phyloP scores from a whole-genome alignment of 1,284 basidiomycete genomes.

The Naganishia cerealis region DNA sequence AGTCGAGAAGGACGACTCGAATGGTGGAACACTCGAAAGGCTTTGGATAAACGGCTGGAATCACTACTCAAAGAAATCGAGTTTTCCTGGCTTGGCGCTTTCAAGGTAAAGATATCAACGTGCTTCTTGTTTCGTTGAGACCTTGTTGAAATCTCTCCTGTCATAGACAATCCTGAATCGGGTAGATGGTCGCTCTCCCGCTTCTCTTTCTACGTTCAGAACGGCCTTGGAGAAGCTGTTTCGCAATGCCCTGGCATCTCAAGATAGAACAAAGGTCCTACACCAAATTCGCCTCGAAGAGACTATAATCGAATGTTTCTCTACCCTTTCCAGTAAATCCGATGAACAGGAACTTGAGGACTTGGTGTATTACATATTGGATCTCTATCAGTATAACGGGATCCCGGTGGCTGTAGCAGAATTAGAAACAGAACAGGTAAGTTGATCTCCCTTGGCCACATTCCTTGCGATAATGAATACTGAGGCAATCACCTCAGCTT shows the following conservation, averaged over 20 bases:
- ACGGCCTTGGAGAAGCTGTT: constrained; percentile 72
- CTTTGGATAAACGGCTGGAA: constrained; percentile 73
- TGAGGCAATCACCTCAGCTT: constrained; percentile 38
- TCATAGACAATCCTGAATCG: constrained; percentile 69
- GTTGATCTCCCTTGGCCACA: constrained; percentile 31
- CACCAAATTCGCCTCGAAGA: constrained; percentile 64
- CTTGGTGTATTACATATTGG: constrained; percentile 87
- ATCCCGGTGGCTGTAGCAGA: constrained; percentile 85
- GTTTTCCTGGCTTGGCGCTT: constrained; percentile 93
- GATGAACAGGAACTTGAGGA: constrained; percentile 94
- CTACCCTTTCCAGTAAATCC: constrained; percentile 74
- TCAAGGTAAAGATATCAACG: constrained; percentile 69
- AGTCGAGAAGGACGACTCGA: constrained; percentile 55
- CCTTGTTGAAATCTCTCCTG: constrained; percentile 12
- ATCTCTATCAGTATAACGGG: constrained; percentile 90
- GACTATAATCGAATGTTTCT: constrained; percentile 77
- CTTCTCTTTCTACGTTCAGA: constrained; percentile 62
- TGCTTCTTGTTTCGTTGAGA: neutral
- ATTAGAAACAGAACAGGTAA: constrained; percentile 82
- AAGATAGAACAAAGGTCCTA: constrained; percentile 62
- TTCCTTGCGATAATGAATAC: neutral
- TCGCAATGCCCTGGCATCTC: constrained; percentile 62
- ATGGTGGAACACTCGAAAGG: constrained; percentile 82
- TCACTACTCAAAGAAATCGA: constrained; percentile 81
- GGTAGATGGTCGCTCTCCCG: constrained; percentile 57